Evolutionary conservation across 352 stramenopile species (phyloP), one percentile per base, ranked within the genome.

Genomic region (Plasmopara muralis): DNA sequence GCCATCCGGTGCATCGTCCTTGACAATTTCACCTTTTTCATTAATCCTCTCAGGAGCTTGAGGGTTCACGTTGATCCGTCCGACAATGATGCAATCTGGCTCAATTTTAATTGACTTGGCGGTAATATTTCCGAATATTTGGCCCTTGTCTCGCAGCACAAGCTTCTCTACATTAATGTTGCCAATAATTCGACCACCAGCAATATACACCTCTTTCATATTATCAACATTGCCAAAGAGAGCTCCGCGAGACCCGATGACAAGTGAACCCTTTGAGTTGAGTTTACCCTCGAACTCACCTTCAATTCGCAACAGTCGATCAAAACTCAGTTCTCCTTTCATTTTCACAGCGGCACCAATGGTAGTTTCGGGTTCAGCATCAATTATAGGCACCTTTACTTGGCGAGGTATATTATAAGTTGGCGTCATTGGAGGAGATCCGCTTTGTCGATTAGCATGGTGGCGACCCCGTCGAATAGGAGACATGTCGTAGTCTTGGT

Each of bases 311-410:
- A 96, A 66, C 41, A 96, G 57, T 5, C 85, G 70, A 37, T 96
- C 86, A 48, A 96, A 96, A 41, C 77, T 90, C 44, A 96, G 66
- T 55, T 95, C 85, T 37, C 86, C 87, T 65, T 89, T 94, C 86
- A 93, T 89, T 66, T 89, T 90, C 25, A 93, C 82, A 0, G 77
- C 78, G 8, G 65, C 74, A 15, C 82, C 82, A 55, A 93, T 93
- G 31, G 80, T 90, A 2, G 82, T 93, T 54, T 93, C 82, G 3
- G 82, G 66, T 41, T 92, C 82, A 1, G 74, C 73, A 40, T 92
- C 82, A 10, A 92, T 64, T 38, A 87, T 89, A 6, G 82, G 72
- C 16, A 87, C 63, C 20, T 86, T 87, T 12, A 58, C 42, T 37
- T 64, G 60, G 8, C 76, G 73, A 4, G 61, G 51, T 5, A 64